Evolutionary conservation across 805 yeast genomes (phyloP), one percentile per base, ranked within the genome.

Genomic region (Pichia pseudocactophila): DNA sequence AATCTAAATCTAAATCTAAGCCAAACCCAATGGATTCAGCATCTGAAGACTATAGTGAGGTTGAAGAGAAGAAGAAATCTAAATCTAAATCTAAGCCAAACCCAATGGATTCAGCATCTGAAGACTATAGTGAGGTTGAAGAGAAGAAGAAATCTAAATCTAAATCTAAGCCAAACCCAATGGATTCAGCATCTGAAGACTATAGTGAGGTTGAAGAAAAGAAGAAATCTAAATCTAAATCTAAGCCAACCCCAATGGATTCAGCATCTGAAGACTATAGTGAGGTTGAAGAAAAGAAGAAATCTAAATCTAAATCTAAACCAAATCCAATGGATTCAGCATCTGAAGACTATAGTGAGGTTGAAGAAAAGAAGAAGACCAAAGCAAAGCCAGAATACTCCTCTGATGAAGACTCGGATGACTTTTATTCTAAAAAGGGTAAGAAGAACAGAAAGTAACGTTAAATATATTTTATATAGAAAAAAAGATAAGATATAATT

Each of bases 341-440:
- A 2, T 36, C 26, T 25, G 45, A 38, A 2, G 39, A 26, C 12
- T 32, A 10, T 17, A 22, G 25, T 12, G 37, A 42, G 2, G 20
- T 28, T 12, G 37, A 34, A 10, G 11, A n/a, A 9, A 30, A 31
- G 11, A 9, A 20, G 1, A 37, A 37, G 13, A 6, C 36, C 2
- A 42, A 34, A 19, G 15, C 26, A 3, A 42, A 38, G 18, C 31
- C 41, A 37, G 37, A 17, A 34, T 39, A 15, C 10, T 34, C 7
- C n/a, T 25, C 30, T 22, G 42, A 44, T 35, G 28, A 35, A 22
- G 46, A 39, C 12, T 28, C 34, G 6, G 40, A 41, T 27, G 31
- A 28, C 12, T 28, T 28, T 10, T 28, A 28, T 28, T 28, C 31
- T 16, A 36, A 27, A 10, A 17, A 36, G 11, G 16, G 20, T 32